These are phyloP conservation scores for Kodamaea restingae DNA, from an alignment of 805 yeast genomes.

Conservation along the genomic window DNA sequence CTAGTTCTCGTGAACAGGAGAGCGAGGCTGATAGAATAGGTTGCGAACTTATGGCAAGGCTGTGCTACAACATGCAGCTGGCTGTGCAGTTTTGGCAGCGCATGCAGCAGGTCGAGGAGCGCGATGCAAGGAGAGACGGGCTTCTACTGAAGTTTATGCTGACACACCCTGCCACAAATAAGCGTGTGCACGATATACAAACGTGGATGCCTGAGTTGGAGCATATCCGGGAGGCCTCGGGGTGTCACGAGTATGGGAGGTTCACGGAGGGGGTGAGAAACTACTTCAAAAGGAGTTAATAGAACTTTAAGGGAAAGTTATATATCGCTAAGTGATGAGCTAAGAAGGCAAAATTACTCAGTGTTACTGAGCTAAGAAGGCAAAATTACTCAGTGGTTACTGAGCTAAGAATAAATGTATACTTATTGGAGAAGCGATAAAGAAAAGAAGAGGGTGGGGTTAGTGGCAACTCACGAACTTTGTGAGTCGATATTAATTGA, in stretches of 20 bases:
- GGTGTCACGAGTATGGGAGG: constrained; percentile 30
- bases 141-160: constrained; percentile 59
- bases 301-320: no score
- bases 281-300: constrained; percentile 11
- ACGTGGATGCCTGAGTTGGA: constrained; percentile 64
- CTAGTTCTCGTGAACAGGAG: constrained; percentile 91
- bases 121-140: constrained; percentile 35
- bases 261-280: constrained; percentile 15
- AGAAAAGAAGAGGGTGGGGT: no score
- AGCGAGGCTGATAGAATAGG: constrained; percentile 96
- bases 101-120: constrained; percentile 49
- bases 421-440: no score
- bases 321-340: no score
- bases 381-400: background rate
- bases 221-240: constrained; percentile 36
- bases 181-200: constrained; percentile 63
- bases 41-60: constrained; percentile 81
- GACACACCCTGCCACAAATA: constrained; percentile 85
- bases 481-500: no score
- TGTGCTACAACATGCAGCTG: constrained; percentile 77
- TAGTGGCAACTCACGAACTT: no score
- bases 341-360: no score
- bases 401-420: no score
- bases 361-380: background rate
- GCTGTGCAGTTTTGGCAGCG: constrained; percentile 79